These are phyloP conservation scores for Coniochaeta ligniaria DNA, from an alignment of 2,329 filamentous ascomycete genomes.

Conservation along the genomic window DNA sequence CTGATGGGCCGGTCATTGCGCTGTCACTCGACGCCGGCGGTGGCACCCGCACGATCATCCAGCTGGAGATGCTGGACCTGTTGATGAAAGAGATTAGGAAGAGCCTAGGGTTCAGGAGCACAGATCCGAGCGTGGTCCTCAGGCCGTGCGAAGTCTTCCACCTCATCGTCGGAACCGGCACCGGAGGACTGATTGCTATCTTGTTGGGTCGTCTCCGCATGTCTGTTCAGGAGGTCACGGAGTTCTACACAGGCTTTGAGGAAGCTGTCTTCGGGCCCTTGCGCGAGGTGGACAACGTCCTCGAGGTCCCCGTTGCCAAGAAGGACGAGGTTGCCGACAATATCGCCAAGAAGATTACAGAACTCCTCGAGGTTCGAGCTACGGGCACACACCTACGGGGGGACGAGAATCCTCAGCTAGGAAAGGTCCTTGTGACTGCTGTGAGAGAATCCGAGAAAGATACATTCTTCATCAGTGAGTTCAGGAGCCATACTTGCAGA, in stretches of 20 bases:
- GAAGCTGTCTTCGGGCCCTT: background rate
- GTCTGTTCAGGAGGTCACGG: background rate
- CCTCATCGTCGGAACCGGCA: background rate
- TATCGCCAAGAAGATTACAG: background rate
- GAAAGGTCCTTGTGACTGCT: no score
- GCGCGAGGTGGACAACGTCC: background rate
- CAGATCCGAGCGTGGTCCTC: background rate
- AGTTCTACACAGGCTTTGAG: background rate
- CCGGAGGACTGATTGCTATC: background rate
- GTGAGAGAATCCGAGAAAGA: no score
- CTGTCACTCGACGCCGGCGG: background rate
- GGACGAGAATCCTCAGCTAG: no score
- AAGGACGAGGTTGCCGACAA: background rate
- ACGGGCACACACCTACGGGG: no score
- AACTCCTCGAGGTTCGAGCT: background rate
- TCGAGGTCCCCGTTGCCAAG: background rate
- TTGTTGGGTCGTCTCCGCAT: background rate
- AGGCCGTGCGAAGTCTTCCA: background rate
- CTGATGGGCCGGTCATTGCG: background rate
- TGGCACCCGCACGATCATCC: background rate
- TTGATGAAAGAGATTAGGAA: background rate
- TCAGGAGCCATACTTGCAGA: no score
- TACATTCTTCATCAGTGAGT: no score
- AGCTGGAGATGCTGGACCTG: background rate
- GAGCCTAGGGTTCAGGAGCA: no score